A percentile compares a stretch with the other conserved stretches of the same genome.
These are phyloP conservation scores for Pythium chondricola DNA, from an alignment of 352 stramenopile species.

Conservation along the genomic window DNA sequence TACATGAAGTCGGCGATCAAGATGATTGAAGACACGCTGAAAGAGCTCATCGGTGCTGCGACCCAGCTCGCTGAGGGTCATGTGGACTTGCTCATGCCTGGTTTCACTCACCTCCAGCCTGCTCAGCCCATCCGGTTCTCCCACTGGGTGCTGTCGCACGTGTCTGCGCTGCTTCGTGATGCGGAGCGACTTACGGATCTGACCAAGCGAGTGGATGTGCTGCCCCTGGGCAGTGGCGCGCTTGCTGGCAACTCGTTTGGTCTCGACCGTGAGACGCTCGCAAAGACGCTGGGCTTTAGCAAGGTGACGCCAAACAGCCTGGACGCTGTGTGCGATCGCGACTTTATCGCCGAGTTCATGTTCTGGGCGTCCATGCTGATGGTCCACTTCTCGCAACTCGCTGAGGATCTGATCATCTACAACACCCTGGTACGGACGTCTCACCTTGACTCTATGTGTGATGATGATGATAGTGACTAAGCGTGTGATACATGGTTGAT, in stretches of 20 bases:
- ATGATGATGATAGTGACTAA: not conserved
- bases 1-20: conserved; percentile 87
- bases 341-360: conserved; percentile 99
- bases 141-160: conserved; percentile 97
- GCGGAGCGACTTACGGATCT: conserved; percentile 92
- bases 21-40: conserved; percentile 65
- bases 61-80: conserved; percentile 87
- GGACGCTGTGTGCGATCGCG: conserved; percentile 97
- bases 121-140: conserved; percentile 97
- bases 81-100: conserved; percentile 96
- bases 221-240: conserved; percentile 95
- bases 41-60: conserved; percentile 88
- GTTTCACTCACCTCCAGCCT: conserved; percentile 98
- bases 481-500: not conserved
- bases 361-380: conserved; percentile 96
- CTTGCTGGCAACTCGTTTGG: conserved; percentile 98
- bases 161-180: conserved; percentile 91
- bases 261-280: conserved; percentile 93
- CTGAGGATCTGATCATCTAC: conserved; percentile 99
- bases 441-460: not conserved
- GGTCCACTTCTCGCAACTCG: conserved; percentile 96
- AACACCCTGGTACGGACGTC: conserved; percentile 68
- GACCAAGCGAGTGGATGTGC: conserved; percentile 92
- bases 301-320: conserved; percentile 95
- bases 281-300: conserved; percentile 91